Conservation (phyloP, 805 yeast species). For the Sugiyamaella marilandica region DNA sequence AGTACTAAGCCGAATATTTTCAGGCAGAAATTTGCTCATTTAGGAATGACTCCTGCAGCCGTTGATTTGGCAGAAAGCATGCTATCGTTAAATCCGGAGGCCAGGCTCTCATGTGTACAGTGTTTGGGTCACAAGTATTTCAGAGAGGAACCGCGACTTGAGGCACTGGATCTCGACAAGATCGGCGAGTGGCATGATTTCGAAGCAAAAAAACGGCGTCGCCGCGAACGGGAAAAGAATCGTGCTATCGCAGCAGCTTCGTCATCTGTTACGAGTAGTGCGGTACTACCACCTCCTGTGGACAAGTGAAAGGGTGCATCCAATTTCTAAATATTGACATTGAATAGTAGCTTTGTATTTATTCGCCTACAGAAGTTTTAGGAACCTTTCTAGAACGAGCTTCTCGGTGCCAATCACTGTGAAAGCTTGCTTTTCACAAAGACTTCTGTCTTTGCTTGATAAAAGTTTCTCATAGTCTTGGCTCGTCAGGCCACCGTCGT, state of each 20-base stretch:
- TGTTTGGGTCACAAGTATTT: slow-evolving; percentile 75
- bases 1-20: slow-evolving; percentile 34
- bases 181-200: slow-evolving; percentile 96
- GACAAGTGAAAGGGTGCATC: neutral
- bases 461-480: slow-evolving; percentile 21
- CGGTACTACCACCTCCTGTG: neutral
- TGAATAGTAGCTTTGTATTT: neutral
- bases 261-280: neutral
- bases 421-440: slow-evolving; percentile 18
- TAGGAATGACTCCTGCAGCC: slow-evolving; percentile 43
- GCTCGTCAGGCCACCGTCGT: slow-evolving; percentile 22
- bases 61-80: slow-evolving; percentile 62
- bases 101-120: slow-evolving; percentile 60
- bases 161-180: slow-evolving; percentile 49
- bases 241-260: neutral
- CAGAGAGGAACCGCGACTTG: slow-evolving; percentile 59
- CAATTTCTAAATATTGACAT: slow-evolving; percentile 1
- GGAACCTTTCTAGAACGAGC: slow-evolving; percentile 24
- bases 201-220: slow-evolving; percentile 78
- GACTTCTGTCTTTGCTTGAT: slow-evolving; percentile 6
- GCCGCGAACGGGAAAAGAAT: slow-evolving; percentile 37
- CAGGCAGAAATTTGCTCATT: slow-evolving; percentile 37
- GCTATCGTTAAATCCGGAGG: slow-evolving; percentile 62
- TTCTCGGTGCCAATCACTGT: slow-evolving; percentile 32
- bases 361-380: neutral